Base-by-base conservation (phyloP, 176 grass and related monocot species). In the Eragrostis nindensis region DNA sequence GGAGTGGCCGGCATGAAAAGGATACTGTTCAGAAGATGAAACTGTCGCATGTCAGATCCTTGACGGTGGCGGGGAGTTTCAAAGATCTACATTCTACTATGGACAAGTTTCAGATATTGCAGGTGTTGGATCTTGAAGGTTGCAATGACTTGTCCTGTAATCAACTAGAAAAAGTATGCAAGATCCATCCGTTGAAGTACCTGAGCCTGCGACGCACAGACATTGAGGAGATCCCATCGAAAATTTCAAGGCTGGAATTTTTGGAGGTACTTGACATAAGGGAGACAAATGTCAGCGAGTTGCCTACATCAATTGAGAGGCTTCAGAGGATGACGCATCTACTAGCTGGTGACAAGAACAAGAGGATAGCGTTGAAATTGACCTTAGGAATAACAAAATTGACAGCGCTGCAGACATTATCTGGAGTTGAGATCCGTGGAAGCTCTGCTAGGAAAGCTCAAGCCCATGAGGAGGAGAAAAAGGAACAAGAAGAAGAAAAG, bases 271-370 rank as follows among this genome's bases (percentile, higher is more conserved):
- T n/a, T 77, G 42, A 71, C 43, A 0, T 77, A 2, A 48, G 53
- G 5, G 49, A 52, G 12, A 70, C 65, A 4, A 1, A 0, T 17
- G 54, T 78, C 64, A 62, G 21, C 29, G 63, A 14, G 74, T 21
- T 84, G 27, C 54, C 65, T 8, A 0, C 11, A 21, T 69, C 74
- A 14, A 9, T 73, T 63, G 32, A 15, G 0, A 3, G 2, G 11
- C 84, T 86, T n/a, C 21, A 79, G 13, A 6, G 10, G 29, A 49
- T 86, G 84, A 21, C 15, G 13, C 75, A 86, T 54, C 55, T 86
- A 5, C 68, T 85, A 22, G n/a, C 65, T 6, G 84, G 76, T 2
- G 32, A 8, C 27, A 30, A 0, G 21, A 77, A 22, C 46, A 79
- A 66, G 46, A 8, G 80, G 70, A 82, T 3, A 73, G 62, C 81